Conservation (phyloP, 805 yeast species). For the Monosporozyma servazzii region DNA sequence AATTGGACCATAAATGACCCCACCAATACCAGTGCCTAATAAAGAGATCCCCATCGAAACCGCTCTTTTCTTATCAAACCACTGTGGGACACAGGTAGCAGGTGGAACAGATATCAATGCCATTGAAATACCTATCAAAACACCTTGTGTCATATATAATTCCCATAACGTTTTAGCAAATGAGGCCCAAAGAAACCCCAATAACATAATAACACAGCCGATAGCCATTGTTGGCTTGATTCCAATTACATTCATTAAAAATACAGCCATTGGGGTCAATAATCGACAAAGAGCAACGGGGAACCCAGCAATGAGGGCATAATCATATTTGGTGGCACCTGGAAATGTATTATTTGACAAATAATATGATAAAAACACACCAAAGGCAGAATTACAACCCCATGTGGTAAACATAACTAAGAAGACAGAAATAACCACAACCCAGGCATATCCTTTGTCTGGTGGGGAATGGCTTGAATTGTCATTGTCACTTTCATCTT, state of each 20-base stretch:
- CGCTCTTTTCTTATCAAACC: slow-evolving; percentile 58
- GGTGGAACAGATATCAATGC: slow-evolving; percentile 52
- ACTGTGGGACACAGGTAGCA: slow-evolving; percentile 52
- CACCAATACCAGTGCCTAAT: slow-evolving; percentile 47
- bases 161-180: slow-evolving; percentile 57
- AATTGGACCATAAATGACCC: slow-evolving; percentile 34
- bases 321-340: slow-evolving; percentile 50
- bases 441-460: slow-evolving; percentile 68
- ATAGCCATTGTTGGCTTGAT: slow-evolving; percentile 37
- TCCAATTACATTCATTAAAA: slow-evolving; percentile 42
- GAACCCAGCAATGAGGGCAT: slow-evolving; percentile 60
- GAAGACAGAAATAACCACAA: slow-evolving; percentile 42
- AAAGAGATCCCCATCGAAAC: slow-evolving; percentile 42
- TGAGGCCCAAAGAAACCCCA: slow-evolving; percentile 51
- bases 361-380: slow-evolving; percentile 53
- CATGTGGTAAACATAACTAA: slow-evolving; percentile 51
- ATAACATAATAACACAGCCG: slow-evolving; percentile 46
- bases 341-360: slow-evolving; percentile 40
- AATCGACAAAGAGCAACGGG: slow-evolving; percentile 47
- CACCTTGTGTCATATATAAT: slow-evolving; percentile 58
- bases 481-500: background rate
- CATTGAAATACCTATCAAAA: slow-evolving; percentile 43
- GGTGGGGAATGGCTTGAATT: slow-evolving; percentile 37
- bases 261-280: slow-evolving; percentile 47
- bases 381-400: slow-evolving; percentile 64